These are phyloP conservation scores for Kurtzmaniella natalensis DNA, from an alignment of 1,139 yeast genomes.

Conservation along the genomic window DNA sequence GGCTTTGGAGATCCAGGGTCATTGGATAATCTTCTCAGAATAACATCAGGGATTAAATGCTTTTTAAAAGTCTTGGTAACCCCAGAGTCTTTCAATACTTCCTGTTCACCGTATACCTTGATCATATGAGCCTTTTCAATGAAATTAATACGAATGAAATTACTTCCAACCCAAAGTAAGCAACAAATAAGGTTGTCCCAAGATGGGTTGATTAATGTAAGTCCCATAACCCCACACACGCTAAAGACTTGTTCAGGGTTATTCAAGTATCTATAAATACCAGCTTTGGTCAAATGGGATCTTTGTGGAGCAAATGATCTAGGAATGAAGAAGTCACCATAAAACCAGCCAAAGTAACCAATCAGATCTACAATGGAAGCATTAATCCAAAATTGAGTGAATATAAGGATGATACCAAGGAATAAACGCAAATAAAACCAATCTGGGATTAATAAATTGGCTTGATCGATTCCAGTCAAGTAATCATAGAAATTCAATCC, in stretches of 20 bases:
- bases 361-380: slow-evolving; percentile 67
- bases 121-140: slow-evolving; percentile 81
- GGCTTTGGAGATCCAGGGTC: slow-evolving; percentile 13
- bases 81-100: slow-evolving; percentile 56
- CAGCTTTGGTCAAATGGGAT: slow-evolving; percentile 67
- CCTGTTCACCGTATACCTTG: slow-evolving; percentile 67
- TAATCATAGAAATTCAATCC: slow-evolving; percentile 36
- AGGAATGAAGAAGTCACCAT: slow-evolving; percentile 80
- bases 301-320: slow-evolving; percentile 26
- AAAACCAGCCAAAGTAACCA: slow-evolving; percentile 87
- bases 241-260: slow-evolving; percentile 84
- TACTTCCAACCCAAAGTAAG: slow-evolving; percentile 63
- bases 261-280: slow-evolving; percentile 78
- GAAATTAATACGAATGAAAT: slow-evolving; percentile 63
- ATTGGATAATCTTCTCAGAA: slow-evolving; percentile 30
- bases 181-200: slow-evolving; percentile 54
- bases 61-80: slow-evolving; percentile 63
- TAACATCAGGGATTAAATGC: slow-evolving; percentile 40
- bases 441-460: slow-evolving; percentile 23
- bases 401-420: slow-evolving; percentile 49
- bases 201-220: slow-evolving; percentile 60
- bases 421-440: slow-evolving; percentile 57
- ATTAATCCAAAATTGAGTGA: slow-evolving; percentile 71
- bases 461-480: slow-evolving; percentile 17
- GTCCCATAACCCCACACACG: slow-evolving; percentile 81